phyloP scores from a whole-genome alignment of 2,329 filamentous ascomycete species.

The Fusarium sterilihyphosum region DNA sequence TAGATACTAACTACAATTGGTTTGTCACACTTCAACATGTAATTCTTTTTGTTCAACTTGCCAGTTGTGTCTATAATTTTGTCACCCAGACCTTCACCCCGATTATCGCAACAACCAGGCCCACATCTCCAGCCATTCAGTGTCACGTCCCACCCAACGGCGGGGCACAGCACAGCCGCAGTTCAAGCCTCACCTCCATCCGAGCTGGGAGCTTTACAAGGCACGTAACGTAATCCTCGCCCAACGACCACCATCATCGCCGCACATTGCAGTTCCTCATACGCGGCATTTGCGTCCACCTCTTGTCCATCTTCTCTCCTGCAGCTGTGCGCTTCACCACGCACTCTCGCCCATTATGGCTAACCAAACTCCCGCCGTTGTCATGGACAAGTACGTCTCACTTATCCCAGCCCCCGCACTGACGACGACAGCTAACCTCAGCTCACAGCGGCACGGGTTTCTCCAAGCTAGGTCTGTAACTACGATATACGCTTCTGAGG shows the following conservation, averaged over 20 bases:
- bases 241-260: constrained; percentile 38
- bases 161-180: constrained; percentile 42
- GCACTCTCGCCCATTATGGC: constrained; percentile 71
- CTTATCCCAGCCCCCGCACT: constrained; percentile 46
- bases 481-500: constrained; percentile 13
- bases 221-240: constrained; percentile 44
- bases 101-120: constrained; percentile 19
- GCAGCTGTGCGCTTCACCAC: constrained; percentile 35
- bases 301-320: constrained; percentile 11
- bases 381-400: constrained; percentile 99
- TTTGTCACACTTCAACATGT: background rate
- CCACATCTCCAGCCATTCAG: constrained; percentile 16
- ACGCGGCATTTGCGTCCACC: constrained; percentile 24
- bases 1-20: background rate
- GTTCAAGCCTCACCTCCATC: constrained; percentile 38
- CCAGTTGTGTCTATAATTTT: background rate
- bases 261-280: constrained; percentile 32
- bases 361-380: constrained; percentile 99
- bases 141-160: constrained; percentile 15
- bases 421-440: constrained; percentile 47
- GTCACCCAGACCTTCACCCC: background rate
- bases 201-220: constrained; percentile 42
- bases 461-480: constrained; percentile 89
- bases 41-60: background rate
- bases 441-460: constrained; percentile 91